phyloP scores from a whole-genome alignment of 192 early-diverging fungal species.

The Gryganskiella cystojenkinii region DNA sequence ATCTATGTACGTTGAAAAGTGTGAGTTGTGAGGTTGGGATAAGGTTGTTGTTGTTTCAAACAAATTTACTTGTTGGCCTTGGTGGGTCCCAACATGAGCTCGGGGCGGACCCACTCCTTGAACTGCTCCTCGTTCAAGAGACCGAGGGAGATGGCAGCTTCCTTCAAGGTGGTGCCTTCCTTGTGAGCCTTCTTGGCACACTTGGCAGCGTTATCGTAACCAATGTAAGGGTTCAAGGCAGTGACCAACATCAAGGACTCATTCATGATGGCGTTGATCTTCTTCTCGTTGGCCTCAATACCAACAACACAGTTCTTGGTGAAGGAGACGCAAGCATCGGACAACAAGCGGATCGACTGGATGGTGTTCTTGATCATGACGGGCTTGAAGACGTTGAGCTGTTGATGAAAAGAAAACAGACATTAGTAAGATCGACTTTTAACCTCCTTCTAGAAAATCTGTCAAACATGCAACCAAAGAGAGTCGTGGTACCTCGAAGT shows the following conservation, averaged over 20 bases:
- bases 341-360: conserved; percentile 90
- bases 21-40: not conserved
- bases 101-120: conserved; percentile 95
- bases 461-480: too few relatives aligned
- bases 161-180: conserved; percentile 85
- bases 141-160: conserved; percentile 90
- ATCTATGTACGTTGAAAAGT: not conserved
- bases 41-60: not conserved
- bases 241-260: conserved; percentile 99
- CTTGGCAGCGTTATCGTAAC: conserved; percentile 84
- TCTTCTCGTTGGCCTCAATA: conserved; percentile 93
- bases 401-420: conserved; percentile 12
- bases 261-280: conserved; percentile 88
- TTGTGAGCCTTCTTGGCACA: conserved; percentile 98
- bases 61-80: conserved; percentile 48
- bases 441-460: too few relatives aligned
- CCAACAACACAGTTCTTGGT: conserved; percentile 96
- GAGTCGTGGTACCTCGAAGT: conserved; percentile 98
- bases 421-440: not conserved
- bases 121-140: conserved; percentile 92
- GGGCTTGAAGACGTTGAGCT: conserved; percentile 99
- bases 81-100: conserved; percentile 81
- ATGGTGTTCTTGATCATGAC: conserved; percentile 98
- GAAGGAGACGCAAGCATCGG: conserved; percentile 92
- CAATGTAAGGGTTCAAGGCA: conserved; percentile 98